Evolutionary conservation across 257 asterid species (phyloP), one percentile per base, ranked within the genome.

Genomic region (Solanum etuberosum): DNA sequence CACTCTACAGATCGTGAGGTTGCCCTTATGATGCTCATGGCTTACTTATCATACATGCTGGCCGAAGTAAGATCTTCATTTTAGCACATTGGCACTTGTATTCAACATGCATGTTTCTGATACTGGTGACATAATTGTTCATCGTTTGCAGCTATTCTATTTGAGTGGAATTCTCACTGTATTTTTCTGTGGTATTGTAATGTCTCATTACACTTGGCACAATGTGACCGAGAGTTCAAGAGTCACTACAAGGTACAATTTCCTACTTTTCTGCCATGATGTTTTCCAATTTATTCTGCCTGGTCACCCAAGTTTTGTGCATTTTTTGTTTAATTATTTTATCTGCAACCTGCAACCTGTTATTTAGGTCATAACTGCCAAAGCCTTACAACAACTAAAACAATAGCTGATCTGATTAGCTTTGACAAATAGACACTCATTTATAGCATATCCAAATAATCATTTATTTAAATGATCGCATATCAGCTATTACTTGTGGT

Each of bases 1-100:
- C 93, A 91, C 87, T 91, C 93, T 38, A 91, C 93, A 43, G 91
- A 91, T 91, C 93, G 93, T 40, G 93, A 91, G 84, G 92, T 91
- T 85, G 93, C 93, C 40, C 88, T 91, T n/a, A 90, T 91, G 93
- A 90, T 91, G 83, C 93, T 91, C 70, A 91, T 91, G 93, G 92
- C 93, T 68, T 91, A 91, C 73, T 61, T 91, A 72, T 91, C 93
- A 14, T 91, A 91, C 71, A 86, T 87, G 88, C 81, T 91, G 35
- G 92, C 93, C 7, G 93, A 91, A 85, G 93, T 91, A 90, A 74
- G 89, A 51, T 43, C 32, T 12, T 54, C 16, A 35, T 72, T 42
- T 29, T 48, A 48, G 31, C 20, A 29, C 16, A 34, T 80, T 71
- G 80, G 51, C 72, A 31, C 16, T 27, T 27, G 6, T 29, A 48